phyloP scores from a whole-genome alignment of 306 rosid genomes.

The Spatholobus suberectus region DNA sequence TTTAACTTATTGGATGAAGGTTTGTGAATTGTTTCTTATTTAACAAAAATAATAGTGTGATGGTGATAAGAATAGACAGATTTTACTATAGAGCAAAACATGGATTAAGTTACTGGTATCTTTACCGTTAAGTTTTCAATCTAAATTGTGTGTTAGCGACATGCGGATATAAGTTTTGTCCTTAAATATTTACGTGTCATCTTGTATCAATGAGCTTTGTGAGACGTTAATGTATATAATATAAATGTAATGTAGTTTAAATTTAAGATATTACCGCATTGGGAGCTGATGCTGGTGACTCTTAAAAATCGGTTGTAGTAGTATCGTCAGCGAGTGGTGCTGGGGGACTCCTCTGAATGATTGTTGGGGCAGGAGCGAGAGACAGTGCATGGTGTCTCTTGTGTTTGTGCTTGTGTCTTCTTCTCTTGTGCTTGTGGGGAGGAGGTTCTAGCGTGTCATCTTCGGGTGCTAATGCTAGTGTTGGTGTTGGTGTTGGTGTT shows the following conservation, averaged over 20 bases:
- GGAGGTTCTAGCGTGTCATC: conserved; percentile 58
- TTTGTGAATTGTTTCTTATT: too few relatives aligned
- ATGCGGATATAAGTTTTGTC: too few relatives aligned
- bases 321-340: conserved; percentile 68
- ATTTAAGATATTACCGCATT: conserved; percentile 53
- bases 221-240: background rate
- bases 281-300: conserved; percentile 78
- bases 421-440: conserved; percentile 71
- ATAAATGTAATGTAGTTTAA: background rate
- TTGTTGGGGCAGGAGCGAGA: conserved; percentile 67
- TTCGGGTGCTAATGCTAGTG: conserved; percentile 53
- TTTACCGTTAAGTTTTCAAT: too few relatives aligned
- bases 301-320: conserved; percentile 55
- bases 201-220: background rate
- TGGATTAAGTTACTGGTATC: too few relatives aligned
- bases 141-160: too few relatives aligned
- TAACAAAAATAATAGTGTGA: too few relatives aligned
- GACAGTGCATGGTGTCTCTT: conserved; percentile 55
- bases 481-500: background rate
- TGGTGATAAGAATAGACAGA: too few relatives aligned
- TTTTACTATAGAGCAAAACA: too few relatives aligned
- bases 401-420: conserved; percentile 65
- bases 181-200: background rate
- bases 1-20: too few relatives aligned
- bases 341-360: conserved; percentile 69